Percentiles rank a stretch among this genome's conserved stretches.
Conservation (phyloP, 345 rosid species). For the Syzygium jambos region DNA sequence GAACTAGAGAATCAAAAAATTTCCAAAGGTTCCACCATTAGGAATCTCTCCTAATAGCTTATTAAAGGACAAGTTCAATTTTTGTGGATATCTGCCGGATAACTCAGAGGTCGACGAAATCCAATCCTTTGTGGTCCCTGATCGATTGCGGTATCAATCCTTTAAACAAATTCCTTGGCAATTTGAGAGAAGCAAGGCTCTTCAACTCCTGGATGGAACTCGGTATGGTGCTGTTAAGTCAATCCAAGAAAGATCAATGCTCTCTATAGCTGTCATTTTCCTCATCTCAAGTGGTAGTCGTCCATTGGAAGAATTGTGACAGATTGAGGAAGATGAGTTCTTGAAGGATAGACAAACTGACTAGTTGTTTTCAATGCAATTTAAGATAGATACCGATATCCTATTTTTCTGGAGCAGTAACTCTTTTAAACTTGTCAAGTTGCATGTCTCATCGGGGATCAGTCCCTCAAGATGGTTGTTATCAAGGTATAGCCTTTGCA, state of each 20-base stretch:
- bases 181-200: background rate
- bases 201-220: background rate
- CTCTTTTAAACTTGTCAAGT: background rate
- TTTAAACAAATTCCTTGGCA: background rate
- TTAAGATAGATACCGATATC: background rate
- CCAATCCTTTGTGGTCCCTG: background rate
- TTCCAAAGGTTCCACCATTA: background rate
- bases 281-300: background rate
- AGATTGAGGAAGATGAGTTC: background rate
- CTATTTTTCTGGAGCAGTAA: background rate
- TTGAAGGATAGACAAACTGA: background rate
- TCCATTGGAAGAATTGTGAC: background rate
- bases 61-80: conserved; percentile 1
- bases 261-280: too few relatives aligned
- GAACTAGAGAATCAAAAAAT: background rate
- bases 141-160: conserved; percentile 2
- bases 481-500: background rate
- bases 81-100: background rate
- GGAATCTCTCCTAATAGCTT: background rate
- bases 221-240: background rate
- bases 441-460: background rate
- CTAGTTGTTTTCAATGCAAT: background rate
- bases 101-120: background rate
- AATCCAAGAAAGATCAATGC: background rate
- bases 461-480: background rate